phyloP scores from a whole-genome alignment of 257 asterid species.

The Plantago major region DNA sequence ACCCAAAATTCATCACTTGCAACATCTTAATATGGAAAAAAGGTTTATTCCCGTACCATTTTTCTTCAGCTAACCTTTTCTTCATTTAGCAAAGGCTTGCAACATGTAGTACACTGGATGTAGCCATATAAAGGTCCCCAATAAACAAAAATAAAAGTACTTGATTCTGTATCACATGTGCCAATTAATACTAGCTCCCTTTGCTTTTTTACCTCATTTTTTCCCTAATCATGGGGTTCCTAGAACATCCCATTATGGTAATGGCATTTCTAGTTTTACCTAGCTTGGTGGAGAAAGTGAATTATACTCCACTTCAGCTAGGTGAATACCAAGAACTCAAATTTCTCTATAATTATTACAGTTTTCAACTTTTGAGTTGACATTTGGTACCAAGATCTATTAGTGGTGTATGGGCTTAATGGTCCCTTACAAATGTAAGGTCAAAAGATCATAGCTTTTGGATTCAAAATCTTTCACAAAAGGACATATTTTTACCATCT shows the following conservation, averaged over 20 bases:
- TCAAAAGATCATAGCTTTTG: conserved; percentile 20
- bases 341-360: background rate
- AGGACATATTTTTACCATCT: conserved; percentile 28
- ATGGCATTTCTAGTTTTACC: background rate
- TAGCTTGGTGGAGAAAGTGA: too few relatives aligned
- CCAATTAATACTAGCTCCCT: background rate
- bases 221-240: background rate
- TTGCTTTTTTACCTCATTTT: background rate
- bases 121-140: conserved; percentile 9
- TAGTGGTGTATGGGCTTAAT: conserved; percentile 24
- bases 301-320: too few relatives aligned
- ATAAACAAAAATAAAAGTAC: background rate
- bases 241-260: conserved; percentile 11
- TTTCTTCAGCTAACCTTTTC: conserved; percentile 7
- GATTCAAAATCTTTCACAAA: conserved; percentile 20
- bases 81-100: background rate
- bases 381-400: conserved; percentile 15
- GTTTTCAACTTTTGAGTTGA: conserved; percentile 23
- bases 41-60: conserved; percentile 10
- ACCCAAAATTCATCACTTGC: conserved; percentile 16
- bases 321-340: too few relatives aligned
- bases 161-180: conserved; percentile 11
- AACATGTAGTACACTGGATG: conserved; percentile 4
- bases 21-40: conserved; percentile 19
- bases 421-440: conserved; percentile 33